These are phyloP conservation scores for Penicillium maclennaniae DNA, from an alignment of 495 filamentous ascomycete species.

Conservation along the genomic window DNA sequence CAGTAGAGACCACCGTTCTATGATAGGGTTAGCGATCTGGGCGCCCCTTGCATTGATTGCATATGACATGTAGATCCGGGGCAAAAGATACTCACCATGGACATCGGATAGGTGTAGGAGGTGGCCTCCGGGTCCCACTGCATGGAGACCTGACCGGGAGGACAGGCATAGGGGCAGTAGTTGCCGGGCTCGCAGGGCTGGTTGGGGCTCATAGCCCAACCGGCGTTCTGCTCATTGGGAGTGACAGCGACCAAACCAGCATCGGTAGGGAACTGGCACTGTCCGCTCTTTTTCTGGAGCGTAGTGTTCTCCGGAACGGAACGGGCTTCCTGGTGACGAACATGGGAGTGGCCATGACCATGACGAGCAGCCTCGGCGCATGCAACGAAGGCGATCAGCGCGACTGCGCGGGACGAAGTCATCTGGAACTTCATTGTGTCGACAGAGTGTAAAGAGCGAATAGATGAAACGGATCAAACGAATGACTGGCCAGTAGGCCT, in stretches of 20 bases:
- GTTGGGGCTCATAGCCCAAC: conserved; percentile 82
- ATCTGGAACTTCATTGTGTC: conserved; percentile 37
- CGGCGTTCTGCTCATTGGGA: conserved; percentile 61
- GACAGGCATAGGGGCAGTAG: conserved; percentile 79
- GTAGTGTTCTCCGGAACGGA: conserved; percentile 11
- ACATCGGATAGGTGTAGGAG: conserved; percentile 63
- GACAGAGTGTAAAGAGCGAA: conserved; percentile 17
- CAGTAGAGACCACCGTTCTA: conserved; percentile 79
- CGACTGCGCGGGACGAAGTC: conserved; percentile 22
- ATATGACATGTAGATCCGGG: conserved; percentile 13
- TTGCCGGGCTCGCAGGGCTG: conserved; percentile 63
- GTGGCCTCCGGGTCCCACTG: conserved; percentile 75
- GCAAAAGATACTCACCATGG: conserved; percentile 57
- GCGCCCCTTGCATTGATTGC: conserved; percentile 17
- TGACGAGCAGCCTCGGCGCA: conserved; percentile 39
- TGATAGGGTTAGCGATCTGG: conserved; percentile 25
- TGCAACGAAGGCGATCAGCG: conserved; percentile 61
- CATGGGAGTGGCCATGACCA: conserved; percentile 30
- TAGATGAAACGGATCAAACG: conserved; percentile 18
- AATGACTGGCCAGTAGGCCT: conserved; percentile 24
- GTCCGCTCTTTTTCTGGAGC: conserved; percentile 42
- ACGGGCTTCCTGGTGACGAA: conserved; percentile 24
- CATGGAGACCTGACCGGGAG: conserved; percentile 68
- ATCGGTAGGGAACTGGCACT: conserved; percentile 64
- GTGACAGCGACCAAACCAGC: conserved; percentile 67